Evolutionary conservation across 495 filamentous ascomycete genomes (phyloP), one percentile per base, ranked within the genome.

Genomic region (Opeltia flavorubescens): DNA sequence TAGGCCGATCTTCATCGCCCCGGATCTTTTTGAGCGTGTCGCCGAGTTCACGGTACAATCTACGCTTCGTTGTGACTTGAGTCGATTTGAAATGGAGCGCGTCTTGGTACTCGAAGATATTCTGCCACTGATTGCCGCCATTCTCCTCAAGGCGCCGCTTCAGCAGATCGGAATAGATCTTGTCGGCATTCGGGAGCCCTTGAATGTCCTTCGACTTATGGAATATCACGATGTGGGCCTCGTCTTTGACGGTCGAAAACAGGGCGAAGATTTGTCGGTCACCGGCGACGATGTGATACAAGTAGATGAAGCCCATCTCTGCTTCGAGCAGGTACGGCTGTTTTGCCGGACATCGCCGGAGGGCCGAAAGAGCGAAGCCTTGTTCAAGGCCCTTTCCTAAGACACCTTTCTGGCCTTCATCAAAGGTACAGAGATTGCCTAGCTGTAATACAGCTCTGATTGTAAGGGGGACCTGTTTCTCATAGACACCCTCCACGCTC

Each of bases 401-500:
- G 12, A 94, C 89, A 49, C 89, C 91, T 43, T 80, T 76, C 55
- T 96, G 89, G 30, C 66, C 80, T 50, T 94, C 81, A 58, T 99
- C 89, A 56, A 96, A 95, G 13, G 89, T 95, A 62, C 91, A 99
- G n/a, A 81, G 66, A 58, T 81, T 94, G 33, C 91, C 91, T 2
- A 99, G 71, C 53, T 94, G 81, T 13, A 99, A 71, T 27, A 96
- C 70, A 9, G 87, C 91, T 34, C 89, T 75, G 24, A 89, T 68
- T 49, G 81, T 83, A 26, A 94, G 67, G 7, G 93, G 86, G 4
- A 99, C 71, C 50, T 94, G 82, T 59, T 81, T 89, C 59, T 99
- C 93, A 59, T 99, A 99, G 13, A 96, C 84, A 23, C 93, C 91
- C 60, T 99, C 91, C 4, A 96, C 83, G 57, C 86, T 95, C 0